Evolutionary conservation across 1,284 basidiomycete species (phyloP).

Genomic region (Apiotrichum gracile): DNA sequence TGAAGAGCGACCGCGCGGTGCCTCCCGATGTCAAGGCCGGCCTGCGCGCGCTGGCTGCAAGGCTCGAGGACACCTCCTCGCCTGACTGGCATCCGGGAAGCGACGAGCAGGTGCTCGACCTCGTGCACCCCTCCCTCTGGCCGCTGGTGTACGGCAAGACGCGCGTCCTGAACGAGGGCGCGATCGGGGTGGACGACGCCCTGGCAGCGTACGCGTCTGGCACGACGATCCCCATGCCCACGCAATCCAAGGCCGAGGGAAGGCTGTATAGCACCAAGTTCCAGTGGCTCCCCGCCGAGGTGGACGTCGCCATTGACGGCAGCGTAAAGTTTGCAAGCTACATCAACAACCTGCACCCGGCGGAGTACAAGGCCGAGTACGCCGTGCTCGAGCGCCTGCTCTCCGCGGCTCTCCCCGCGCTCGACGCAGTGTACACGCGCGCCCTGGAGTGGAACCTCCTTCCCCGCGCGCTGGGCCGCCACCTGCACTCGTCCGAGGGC

Average conservation of each 20-base stretch:
- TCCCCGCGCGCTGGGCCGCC: not conserved
- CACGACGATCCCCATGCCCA: not conserved
- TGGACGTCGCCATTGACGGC: not conserved
- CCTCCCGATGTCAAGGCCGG: not conserved
- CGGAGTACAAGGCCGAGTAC: not conserved
- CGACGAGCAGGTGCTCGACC: not conserved
- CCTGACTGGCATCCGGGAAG: not conserved
- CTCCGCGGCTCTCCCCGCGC: not conserved
- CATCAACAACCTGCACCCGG: constrained; percentile 15
- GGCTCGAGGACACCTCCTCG: not conserved
- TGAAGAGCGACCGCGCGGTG: constrained; percentile 1
- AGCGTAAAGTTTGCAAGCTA: constrained; percentile 1
- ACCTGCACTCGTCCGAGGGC: not conserved
- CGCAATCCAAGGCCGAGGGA: not conserved
- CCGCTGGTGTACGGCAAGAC: constrained; percentile 5
- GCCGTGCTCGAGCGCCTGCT: constrained; percentile 2
- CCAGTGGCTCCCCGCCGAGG: constrained; percentile 15
- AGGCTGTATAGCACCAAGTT: constrained; percentile 4
- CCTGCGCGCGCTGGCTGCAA: not conserved
- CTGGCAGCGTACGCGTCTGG: not conserved
- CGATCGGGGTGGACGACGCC: not conserved
- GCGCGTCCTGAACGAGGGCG: not conserved
- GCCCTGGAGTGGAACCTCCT: not conserved
- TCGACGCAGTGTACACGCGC: constrained; percentile 2
- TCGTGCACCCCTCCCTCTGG: constrained; percentile 3